These are phyloP conservation scores for Spongospora subterranea DNA, from an alignment of 208 protist species.

Conservation along the genomic window DNA sequence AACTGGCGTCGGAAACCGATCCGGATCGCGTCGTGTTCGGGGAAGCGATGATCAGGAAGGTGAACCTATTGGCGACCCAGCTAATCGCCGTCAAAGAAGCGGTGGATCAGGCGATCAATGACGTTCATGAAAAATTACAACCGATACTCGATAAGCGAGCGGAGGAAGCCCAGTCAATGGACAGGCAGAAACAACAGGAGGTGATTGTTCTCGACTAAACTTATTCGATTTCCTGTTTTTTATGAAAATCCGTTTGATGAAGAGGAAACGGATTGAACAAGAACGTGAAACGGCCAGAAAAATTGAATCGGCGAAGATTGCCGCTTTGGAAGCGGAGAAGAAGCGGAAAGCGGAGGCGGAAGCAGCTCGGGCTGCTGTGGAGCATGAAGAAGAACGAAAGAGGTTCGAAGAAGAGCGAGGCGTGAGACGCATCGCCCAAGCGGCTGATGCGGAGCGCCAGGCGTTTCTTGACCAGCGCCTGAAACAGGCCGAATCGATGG, in stretches of 20 bases:
- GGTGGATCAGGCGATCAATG: neutral
- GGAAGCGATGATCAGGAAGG: neutral
- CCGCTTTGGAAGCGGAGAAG: neutral
- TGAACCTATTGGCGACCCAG: neutral
- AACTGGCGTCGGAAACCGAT: slow-evolving; percentile 29
- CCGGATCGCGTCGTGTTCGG: slow-evolving; percentile 34
- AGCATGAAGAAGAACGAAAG: neutral
- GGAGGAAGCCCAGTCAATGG: neutral
- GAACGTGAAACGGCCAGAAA: neutral
- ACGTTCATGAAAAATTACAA: neutral
- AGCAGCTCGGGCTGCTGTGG: neutral
- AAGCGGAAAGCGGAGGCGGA: neutral
- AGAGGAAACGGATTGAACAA: neutral
- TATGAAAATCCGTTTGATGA: neutral
- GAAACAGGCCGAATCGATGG: neutral
- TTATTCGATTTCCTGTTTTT: neutral
- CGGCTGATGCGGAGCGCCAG: neutral
- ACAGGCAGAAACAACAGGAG: neutral
- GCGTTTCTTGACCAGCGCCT: neutral
- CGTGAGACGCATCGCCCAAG: neutral
- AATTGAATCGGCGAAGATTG: neutral
- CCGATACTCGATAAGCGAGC: neutral
- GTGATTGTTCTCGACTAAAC: neutral
- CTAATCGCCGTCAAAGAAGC: neutral
- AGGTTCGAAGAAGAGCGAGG: neutral